Evolutionary conservation across 192 early-diverging fungal genomes (phyloP).

Genomic region (Phycomyces nitens): DNA sequence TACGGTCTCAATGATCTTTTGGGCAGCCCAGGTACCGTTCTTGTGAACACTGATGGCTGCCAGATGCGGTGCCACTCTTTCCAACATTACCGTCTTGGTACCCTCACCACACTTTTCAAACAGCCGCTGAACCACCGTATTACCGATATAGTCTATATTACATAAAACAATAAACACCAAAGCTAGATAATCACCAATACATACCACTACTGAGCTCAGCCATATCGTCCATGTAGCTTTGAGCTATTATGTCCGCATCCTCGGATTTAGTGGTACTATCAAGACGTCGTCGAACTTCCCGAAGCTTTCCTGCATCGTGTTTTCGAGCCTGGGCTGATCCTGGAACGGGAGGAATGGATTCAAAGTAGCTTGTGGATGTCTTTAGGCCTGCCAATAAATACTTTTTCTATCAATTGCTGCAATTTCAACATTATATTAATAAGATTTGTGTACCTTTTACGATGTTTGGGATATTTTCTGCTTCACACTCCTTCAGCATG

Average conservation of each 20-base stretch:
- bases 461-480: not conserved
- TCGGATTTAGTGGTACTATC: constrained; percentile 56
- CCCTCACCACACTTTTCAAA: constrained; percentile 72
- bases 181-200: not conserved
- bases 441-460: not conserved
- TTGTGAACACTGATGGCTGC: constrained; percentile 91
- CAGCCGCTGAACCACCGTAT: constrained; percentile 90
- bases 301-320: constrained; percentile 71
- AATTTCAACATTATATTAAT: too few relatives aligned
- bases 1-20: constrained; percentile 91
- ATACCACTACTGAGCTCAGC: constrained; percentile 87
- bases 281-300: constrained; percentile 81
- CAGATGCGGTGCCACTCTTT: constrained; percentile 73
- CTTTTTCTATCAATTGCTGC: too few relatives aligned
- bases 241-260: constrained; percentile 72
- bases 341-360: constrained; percentile 23
- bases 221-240: constrained; percentile 76
- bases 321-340: constrained; percentile 30
- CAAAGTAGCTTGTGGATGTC: constrained; percentile 35
- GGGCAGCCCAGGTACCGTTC: constrained; percentile 96
- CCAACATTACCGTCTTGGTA: constrained; percentile 71
- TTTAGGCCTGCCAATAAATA: not conserved
- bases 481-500: constrained; percentile 6
- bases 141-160: constrained; percentile 81
- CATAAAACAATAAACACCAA: not conserved